These are phyloP conservation scores for Nadsonia commutata DNA, from an alignment of 1,139 yeast species.

Conservation along the genomic window DNA sequence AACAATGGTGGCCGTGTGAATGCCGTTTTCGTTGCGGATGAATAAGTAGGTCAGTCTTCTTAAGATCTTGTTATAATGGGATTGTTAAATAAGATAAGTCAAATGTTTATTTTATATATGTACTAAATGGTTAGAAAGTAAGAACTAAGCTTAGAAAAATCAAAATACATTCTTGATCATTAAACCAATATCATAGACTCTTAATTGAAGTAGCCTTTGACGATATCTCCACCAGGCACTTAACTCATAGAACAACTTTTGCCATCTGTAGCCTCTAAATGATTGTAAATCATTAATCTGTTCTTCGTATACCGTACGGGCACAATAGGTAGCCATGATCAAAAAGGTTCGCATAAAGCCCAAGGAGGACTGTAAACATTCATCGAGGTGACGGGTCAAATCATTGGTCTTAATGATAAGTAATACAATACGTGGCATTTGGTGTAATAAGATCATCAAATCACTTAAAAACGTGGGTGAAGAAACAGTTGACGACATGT, in stretches of 20 bases:
- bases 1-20: too few relatives aligned
- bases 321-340: constrained; percentile 83
- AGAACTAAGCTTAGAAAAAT: too few relatives aligned
- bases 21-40: too few relatives aligned
- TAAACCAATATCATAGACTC: constrained; percentile 36
- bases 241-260: constrained; percentile 12
- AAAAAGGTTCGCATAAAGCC: constrained; percentile 83
- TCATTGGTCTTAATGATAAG: constrained; percentile 88
- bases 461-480: constrained; percentile 46
- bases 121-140: too few relatives aligned
- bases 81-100: too few relatives aligned
- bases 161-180: constrained; percentile 17
- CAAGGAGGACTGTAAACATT: constrained; percentile 61
- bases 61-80: too few relatives aligned
- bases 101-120: too few relatives aligned
- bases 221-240: constrained; percentile 38
- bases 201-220: constrained; percentile 37
- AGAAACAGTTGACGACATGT: constrained; percentile 50
- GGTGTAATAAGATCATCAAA: constrained; percentile 64
- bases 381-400: constrained; percentile 78
- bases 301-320: constrained; percentile 62
- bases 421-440: constrained; percentile 73
- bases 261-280: constrained; percentile 22
- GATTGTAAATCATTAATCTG: constrained; percentile 29
- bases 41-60: too few relatives aligned